Evolutionary conservation across 169 alveolate genomes (phyloP).

Genomic region (Blepharisma undulans): DNA sequence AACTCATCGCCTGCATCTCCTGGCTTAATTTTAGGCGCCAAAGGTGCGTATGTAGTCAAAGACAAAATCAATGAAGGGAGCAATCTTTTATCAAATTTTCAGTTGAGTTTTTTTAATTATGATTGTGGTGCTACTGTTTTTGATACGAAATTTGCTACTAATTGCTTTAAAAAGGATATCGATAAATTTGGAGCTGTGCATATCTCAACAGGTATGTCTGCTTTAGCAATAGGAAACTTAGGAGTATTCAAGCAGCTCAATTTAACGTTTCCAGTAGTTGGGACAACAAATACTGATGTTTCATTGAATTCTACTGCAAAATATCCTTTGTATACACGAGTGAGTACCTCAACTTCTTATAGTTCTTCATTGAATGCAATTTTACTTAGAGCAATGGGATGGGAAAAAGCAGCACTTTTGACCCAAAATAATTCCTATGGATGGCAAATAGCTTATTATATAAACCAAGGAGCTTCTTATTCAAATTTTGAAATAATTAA

Average conservation of each 20-base stretch:
- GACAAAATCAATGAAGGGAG: background rate
- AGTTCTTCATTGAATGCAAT: background rate
- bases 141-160: background rate
- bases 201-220: background rate
- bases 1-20: background rate
- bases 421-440: background rate
- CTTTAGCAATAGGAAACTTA: background rate
- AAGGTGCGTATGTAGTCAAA: background rate
- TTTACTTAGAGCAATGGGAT: background rate
- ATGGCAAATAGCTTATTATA: background rate
- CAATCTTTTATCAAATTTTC: background rate
- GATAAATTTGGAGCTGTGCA: background rate
- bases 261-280: background rate
- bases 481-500: background rate
- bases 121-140: background rate
- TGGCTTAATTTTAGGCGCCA: background rate
- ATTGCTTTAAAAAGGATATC: background rate
- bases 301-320: background rate
- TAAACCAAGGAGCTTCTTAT: background rate
- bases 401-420: background rate
- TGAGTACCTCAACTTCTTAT: background rate
- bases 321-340: background rate
- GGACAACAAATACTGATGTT: background rate
- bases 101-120: background rate
- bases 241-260: background rate